Percentiles rank a stretch among this genome's conserved stretches.
Evolutionary conservation across 2,329 filamentous ascomycete species (phyloP).

Genomic region (Colletotrichum spinosum): DNA sequence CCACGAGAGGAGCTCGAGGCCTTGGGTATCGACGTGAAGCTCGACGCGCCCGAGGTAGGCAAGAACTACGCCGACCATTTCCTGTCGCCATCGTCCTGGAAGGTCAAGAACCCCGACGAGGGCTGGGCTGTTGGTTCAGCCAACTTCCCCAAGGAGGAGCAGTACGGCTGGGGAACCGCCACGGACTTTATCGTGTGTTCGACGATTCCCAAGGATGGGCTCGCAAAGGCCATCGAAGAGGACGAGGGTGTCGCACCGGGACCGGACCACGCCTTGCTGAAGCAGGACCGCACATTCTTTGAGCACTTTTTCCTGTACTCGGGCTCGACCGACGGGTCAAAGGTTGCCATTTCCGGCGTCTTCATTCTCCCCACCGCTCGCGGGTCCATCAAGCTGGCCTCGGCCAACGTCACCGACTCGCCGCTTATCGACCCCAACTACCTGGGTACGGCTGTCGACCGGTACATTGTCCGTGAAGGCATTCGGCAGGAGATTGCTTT

Average conservation of each 20-base stretch:
- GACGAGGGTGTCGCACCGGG: constrained; percentile 48
- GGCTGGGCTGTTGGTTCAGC: constrained; percentile 40
- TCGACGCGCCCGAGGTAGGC: constrained; percentile 60
- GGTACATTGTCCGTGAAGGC: constrained; percentile 43
- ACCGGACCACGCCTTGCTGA: constrained; percentile 49
- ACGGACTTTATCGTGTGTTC: constrained; percentile 49
- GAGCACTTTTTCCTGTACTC: constrained; percentile 50
- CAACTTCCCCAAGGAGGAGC: constrained; percentile 40
- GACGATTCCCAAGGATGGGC: constrained; percentile 42
- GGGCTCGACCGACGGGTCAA: constrained; percentile 38
- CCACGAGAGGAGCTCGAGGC: constrained; percentile 53
- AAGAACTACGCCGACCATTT: constrained; percentile 60
- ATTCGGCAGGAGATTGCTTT: constrained; percentile 41
- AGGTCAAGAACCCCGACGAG: constrained; percentile 47
- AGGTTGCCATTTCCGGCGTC: constrained; percentile 37
- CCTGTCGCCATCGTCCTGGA: constrained; percentile 45
- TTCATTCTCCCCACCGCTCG: constrained; percentile 43
- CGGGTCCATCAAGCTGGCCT: constrained; percentile 42
- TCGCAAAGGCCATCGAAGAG: constrained; percentile 46
- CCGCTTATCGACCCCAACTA: constrained; percentile 47
- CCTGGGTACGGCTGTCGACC: constrained; percentile 44
- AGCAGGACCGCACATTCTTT: constrained; percentile 40
- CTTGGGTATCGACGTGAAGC: constrained; percentile 53
- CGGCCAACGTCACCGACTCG: constrained; percentile 32
- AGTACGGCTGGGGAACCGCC: constrained; percentile 47